Evolutionary conservation across 495 filamentous ascomycete genomes (phyloP), one percentile per base, ranked within the genome.

Genomic region (Astrocystis sublimbata): DNA sequence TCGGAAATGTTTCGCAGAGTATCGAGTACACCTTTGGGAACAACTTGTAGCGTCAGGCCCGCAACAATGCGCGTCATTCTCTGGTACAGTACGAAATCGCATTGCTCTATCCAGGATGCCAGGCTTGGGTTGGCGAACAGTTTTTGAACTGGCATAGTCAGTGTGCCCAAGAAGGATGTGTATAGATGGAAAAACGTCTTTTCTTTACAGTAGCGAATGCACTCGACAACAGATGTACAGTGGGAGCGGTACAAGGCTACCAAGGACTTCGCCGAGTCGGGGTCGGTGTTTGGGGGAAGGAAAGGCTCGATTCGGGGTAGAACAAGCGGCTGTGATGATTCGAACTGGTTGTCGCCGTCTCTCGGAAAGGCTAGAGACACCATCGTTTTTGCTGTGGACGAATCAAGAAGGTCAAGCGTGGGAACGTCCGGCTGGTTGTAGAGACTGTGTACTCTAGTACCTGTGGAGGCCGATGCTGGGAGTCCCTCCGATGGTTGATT

Each of bases 141-240:
- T 75, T 93, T 97, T 76, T 97, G 93, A n/a, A 97, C 92, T 3
- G 96, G 96, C 71, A 96, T 92, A 15, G 94, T 98, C 66, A 98
- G 81, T 2, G 92, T 97, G 56, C 94, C 96, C 64, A 96, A 90
- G 74, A 98, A 98, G 8, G 93, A 93, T 35, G 89, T 90, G 73
- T 96, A 96, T n/a, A 96, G 87, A 66, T 93, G 90, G 68, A 96
- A 92, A 67, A 98, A 93, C 28, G 92, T 92, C 68, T 94, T 91
- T 69, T 97, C 89, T 68, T 94, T 96, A 83, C 92, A 96, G 71
- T 88, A 98, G 13, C 94, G 92, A 64, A 98, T 90, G 61, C 89
- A 92, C 75, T 98, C 94, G 30, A 98, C 89, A 13, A 98, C 83
- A 3, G 92, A 96, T 19, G 94, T 97, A 72, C 92, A 97, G 70